Evolutionary conservation across 495 filamentous ascomycete genomes (phyloP).

Genomic region (Aspergillus diversus): DNA sequence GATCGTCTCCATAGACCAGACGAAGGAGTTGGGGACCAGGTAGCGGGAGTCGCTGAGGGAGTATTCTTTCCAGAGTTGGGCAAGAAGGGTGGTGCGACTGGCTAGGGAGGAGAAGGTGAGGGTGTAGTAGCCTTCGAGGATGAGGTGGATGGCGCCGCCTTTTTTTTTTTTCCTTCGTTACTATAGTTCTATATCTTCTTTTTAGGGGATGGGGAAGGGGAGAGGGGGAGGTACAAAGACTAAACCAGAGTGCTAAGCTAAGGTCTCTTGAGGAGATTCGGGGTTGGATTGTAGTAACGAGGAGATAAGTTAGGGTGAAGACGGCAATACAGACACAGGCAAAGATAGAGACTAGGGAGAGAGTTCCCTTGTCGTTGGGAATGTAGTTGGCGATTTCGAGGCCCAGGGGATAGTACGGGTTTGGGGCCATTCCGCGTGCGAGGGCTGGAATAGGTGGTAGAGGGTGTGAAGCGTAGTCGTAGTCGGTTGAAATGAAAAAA

Average conservation of each 20-base stretch:
- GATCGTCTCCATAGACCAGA: constrained; percentile 75
- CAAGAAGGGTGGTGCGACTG: constrained; percentile 55
- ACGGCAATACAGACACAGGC: constrained; percentile 46
- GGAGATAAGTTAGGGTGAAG: constrained; percentile 42
- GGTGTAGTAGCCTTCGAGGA: constrained; percentile 78
- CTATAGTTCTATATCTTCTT: background rate
- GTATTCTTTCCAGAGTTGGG: constrained; percentile 85
- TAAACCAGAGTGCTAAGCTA: constrained; percentile 58
- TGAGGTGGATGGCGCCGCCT: constrained; percentile 67
- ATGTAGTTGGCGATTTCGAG: constrained; percentile 57
- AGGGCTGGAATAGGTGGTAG: background rate
- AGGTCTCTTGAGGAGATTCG: constrained; percentile 47
- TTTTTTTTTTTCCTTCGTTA: constrained; percentile 12
- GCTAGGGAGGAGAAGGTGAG: constrained; percentile 56
- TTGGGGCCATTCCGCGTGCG: background rate
- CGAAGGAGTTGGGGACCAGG: constrained; percentile 69
- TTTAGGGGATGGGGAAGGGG: background rate
- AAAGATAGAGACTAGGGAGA: constrained; percentile 51
- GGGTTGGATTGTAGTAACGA: constrained; percentile 43
- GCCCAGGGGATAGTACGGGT: constrained; percentile 67
- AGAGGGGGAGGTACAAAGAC: constrained; percentile 33
- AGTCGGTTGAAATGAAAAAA: no score
- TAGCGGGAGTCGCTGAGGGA: constrained; percentile 77
- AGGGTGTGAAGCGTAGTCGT: no score
- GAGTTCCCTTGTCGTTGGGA: constrained; percentile 52